A percentile compares a stretch with the other conserved stretches of the same genome.
Evolutionary conservation across 2,329 filamentous ascomycete species (phyloP).

Genomic region (Arthrobotrys conoides): DNA sequence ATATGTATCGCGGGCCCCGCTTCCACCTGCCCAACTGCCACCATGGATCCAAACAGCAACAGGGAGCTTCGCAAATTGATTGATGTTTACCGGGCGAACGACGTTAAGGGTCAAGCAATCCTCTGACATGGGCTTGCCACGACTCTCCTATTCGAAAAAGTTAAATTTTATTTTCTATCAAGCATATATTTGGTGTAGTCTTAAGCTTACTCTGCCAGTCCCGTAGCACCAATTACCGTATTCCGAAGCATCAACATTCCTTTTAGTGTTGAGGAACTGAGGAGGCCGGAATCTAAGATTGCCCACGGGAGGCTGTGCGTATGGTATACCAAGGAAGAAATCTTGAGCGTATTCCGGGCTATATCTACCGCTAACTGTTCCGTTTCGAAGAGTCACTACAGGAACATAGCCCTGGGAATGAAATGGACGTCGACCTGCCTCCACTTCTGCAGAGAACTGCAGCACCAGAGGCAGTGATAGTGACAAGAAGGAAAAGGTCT

Average conservation of each 20-base stretch:
- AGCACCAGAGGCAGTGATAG: not conserved
- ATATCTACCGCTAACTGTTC: constrained; percentile 69
- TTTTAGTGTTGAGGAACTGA: constrained; percentile 64
- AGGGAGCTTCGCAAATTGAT: constrained; percentile 61
- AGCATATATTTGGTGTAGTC: too few relatives aligned
- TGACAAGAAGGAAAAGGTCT: not conserved
- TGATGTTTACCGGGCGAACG: constrained; percentile 62
- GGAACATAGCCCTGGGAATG: constrained; percentile 4
- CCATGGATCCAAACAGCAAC: constrained; percentile 66
- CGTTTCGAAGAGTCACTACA: constrained; percentile 66
- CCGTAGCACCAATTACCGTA: constrained; percentile 65
- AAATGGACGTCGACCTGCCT: not conserved
- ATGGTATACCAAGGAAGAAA: constrained; percentile 73
- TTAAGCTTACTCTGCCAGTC: constrained; percentile 63
- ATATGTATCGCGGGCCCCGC: constrained; percentile 72
- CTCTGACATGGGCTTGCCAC: constrained; percentile 58
- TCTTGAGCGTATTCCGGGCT: constrained; percentile 69
- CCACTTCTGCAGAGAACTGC: not conserved
- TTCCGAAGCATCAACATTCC: constrained; percentile 62
- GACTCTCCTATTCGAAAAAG: constrained; percentile 52
- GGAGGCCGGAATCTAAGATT: constrained; percentile 69
- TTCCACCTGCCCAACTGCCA: constrained; percentile 72
- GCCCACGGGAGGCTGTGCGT: constrained; percentile 72
- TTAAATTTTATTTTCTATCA: not conserved
- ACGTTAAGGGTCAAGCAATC: constrained; percentile 66